A percentile compares a stretch with the other conserved stretches of the same genome.
phyloP scores from a whole-genome alignment of 2,329 filamentous ascomycete species.

The Penicillium vulpinum region DNA sequence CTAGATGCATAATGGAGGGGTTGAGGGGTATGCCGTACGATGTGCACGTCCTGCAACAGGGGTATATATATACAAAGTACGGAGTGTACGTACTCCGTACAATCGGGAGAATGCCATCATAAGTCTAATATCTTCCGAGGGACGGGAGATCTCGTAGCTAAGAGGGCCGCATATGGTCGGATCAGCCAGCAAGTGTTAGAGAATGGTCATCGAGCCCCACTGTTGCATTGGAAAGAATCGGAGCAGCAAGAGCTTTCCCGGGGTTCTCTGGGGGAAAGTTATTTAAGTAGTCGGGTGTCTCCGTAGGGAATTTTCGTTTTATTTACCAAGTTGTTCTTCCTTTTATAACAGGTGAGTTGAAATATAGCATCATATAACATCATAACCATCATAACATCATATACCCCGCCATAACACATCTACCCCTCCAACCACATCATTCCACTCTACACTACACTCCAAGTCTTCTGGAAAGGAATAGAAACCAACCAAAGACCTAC shows the following conservation, averaged over 20 bases:
- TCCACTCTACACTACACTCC: not conserved
- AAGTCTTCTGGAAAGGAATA: conserved; percentile 9
- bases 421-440: conserved; percentile 2
- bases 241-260: conserved; percentile 34
- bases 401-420: conserved; percentile 22
- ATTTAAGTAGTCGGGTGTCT: conserved; percentile 28
- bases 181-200: conserved; percentile 32
- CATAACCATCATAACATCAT: conserved; percentile 6
- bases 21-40: conserved; percentile 3
- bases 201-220: conserved; percentile 36
- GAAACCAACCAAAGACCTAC: conserved; percentile 6
- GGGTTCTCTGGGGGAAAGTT: conserved; percentile 13
- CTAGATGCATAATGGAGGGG: not conserved
- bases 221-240: conserved; percentile 41
- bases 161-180: conserved; percentile 27
- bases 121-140: conserved; percentile 32
- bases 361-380: not conserved
- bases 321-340: conserved; percentile 13
- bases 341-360: conserved; percentile 22
- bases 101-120: conserved; percentile 16
- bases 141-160: conserved; percentile 42
- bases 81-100: too few species aligned
- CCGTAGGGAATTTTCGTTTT: conserved; percentile 11
- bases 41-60: not conserved
- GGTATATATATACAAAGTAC: too few species aligned